Evolutionary conservation across 345 rosid genomes (phyloP).

Genomic region (Kandelia obovata): DNA sequence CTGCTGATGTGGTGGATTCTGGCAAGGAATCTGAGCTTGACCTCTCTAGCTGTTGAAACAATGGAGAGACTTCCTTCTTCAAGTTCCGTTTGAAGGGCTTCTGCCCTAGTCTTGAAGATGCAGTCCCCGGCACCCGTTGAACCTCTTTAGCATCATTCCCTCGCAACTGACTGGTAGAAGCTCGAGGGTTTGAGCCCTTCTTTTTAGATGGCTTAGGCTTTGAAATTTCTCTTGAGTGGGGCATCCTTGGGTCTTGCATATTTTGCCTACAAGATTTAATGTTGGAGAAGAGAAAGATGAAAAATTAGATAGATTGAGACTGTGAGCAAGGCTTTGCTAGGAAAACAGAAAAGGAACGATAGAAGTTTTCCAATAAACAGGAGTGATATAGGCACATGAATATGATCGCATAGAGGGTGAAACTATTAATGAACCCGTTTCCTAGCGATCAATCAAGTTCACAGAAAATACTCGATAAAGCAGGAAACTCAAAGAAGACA

Average conservation of each 20-base stretch:
- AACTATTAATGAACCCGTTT: too few relatives aligned
- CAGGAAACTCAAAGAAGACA: too few relatives aligned
- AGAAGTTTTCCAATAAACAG: too few relatives aligned
- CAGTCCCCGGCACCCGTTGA: constrained; percentile 28
- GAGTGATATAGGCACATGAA: too few relatives aligned
- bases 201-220: constrained; percentile 41
- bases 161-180: constrained; percentile 33
- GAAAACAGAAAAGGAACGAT: too few relatives aligned
- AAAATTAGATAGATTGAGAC: too few relatives aligned
- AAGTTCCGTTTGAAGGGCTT: constrained; percentile 44
- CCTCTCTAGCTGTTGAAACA: constrained; percentile 53
- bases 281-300: neutral
- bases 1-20: constrained; percentile 53
- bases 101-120: constrained; percentile 25
- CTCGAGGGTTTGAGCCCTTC: constrained; percentile 37
- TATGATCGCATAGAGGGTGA: too few relatives aligned
- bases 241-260: constrained; percentile 57
- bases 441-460: too few relatives aligned
- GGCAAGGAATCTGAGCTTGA: constrained; percentile 66
- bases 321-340: too few relatives aligned
- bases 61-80: constrained; percentile 42
- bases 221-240: constrained; percentile 39
- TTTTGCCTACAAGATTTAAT: constrained; percentile 20
- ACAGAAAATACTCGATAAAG: too few relatives aligned
- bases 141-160: constrained; percentile 27